Evolutionary conservation across 805 yeast genomes (phyloP).

Genomic region (Cyberlindnera subsufficiens): DNA sequence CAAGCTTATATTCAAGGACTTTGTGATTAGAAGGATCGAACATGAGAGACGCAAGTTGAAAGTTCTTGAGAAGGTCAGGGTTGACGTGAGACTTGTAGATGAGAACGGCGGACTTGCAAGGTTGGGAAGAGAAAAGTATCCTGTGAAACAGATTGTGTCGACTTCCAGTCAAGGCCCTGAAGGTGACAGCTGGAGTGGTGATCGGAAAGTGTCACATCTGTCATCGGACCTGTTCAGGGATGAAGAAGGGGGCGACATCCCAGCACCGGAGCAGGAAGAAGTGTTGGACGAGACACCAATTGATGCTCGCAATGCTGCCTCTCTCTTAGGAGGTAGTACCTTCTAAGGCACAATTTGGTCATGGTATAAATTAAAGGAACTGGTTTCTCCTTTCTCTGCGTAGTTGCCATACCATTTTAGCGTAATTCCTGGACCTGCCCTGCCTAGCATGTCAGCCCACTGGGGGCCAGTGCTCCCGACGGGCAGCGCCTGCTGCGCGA

Average conservation of each 20-base stretch:
- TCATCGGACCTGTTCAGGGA: slow-evolving; percentile 11
- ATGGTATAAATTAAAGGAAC: no score
- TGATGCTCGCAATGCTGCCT: slow-evolving; percentile 83
- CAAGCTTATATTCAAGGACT: slow-evolving; percentile 47
- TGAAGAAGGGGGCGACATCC: slow-evolving; percentile 6
- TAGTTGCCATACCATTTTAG: not conserved
- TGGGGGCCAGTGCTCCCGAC: not conserved
- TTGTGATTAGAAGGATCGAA: slow-evolving; percentile 68
- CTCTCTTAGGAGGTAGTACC: slow-evolving; percentile 69
- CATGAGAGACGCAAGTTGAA: slow-evolving; percentile 78
- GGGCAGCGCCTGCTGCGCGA: not conserved
- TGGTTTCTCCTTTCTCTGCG: not conserved
- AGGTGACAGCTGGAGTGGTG: slow-evolving; percentile 61
- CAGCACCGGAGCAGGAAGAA: slow-evolving; percentile 19
- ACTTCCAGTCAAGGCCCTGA: slow-evolving; percentile 37
- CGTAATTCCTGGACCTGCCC: no score
- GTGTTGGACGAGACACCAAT: slow-evolving; percentile 35
- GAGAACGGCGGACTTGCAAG: slow-evolving; percentile 76
- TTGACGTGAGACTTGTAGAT: slow-evolving; percentile 71
- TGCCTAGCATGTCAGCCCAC: not conserved
- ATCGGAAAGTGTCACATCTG: slow-evolving; percentile 34
- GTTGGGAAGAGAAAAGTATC: slow-evolving; percentile 66
- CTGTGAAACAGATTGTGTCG: slow-evolving; percentile 20
- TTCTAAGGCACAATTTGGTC: slow-evolving; percentile 31
- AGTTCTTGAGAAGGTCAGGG: slow-evolving; percentile 63